phyloP scores from a whole-genome alignment of 345 rosid genomes.

The Eucalyptus dawsonii region DNA sequence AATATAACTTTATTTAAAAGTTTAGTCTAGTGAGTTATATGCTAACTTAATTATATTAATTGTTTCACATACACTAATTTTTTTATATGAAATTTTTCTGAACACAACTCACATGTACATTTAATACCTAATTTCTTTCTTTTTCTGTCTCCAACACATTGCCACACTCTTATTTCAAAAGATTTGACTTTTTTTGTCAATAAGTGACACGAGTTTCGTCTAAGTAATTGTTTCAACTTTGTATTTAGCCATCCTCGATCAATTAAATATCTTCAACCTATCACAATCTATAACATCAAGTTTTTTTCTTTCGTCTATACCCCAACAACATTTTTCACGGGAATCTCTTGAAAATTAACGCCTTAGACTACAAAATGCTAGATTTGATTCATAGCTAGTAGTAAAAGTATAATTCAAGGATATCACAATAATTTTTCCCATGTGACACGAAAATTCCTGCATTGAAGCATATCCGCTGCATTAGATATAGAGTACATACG shows the following conservation, averaged over 20 bases:
- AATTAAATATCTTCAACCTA: background rate
- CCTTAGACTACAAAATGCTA: background rate
- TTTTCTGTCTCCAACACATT: background rate
- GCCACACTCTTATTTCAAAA: background rate
- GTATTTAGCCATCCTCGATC: background rate
- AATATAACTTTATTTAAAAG: background rate
- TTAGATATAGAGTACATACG: slow-evolving; percentile 1
- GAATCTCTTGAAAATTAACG: background rate
- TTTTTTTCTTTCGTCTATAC: background rate
- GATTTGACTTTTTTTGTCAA: background rate
- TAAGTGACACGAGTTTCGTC: background rate
- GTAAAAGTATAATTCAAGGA: slow-evolving; percentile 2
- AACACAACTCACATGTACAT: background rate
- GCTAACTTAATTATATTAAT: background rate
- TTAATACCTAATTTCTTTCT: background rate
- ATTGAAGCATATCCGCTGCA: slow-evolving; percentile 7
- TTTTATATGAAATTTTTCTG: background rate
- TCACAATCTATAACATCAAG: background rate
- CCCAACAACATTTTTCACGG: background rate
- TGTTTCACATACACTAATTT: background rate
- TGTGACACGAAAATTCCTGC: background rate
- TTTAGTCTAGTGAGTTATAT: background rate
- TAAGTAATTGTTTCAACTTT: background rate
- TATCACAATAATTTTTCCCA: background rate
- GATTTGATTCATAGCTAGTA: background rate